A percentile compares a stretch with the other conserved stretches of the same genome.
These are phyloP conservation scores for Termitomyces sp. DNA, from an alignment of 1,284 basidiomycete genomes.

Conservation along the genomic window DNA sequence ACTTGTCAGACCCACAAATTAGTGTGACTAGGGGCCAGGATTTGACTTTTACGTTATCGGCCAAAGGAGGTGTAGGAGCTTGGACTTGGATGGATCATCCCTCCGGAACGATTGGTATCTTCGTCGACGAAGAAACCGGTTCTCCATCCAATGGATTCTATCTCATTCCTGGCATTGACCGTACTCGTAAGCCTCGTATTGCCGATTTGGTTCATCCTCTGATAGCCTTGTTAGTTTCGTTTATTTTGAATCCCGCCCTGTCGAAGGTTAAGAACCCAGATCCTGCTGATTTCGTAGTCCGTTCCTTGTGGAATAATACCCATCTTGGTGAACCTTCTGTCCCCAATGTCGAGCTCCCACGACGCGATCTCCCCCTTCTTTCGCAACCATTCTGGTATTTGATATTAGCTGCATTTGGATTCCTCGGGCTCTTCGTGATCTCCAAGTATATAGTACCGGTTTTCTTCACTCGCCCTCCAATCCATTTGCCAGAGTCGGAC, in stretches of 20 bases:
- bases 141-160: slow-evolving; percentile 48
- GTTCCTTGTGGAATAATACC: slow-evolving; percentile 56
- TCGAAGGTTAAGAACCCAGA: slow-evolving; percentile 33
- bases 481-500: background rate
- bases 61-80: slow-evolving; percentile 46
- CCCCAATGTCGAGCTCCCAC: background rate
- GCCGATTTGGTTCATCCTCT: background rate
- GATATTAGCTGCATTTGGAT: background rate
- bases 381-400: background rate
- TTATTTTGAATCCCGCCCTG: slow-evolving; percentile 34
- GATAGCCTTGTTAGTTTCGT: slow-evolving; percentile 33
- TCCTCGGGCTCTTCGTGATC: background rate
- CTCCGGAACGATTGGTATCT: slow-evolving; percentile 46
- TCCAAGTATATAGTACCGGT: background rate
- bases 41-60: slow-evolving; percentile 48
- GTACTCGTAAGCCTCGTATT: slow-evolving; percentile 33
- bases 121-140: slow-evolving; percentile 39
- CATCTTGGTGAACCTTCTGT: slow-evolving; percentile 20
- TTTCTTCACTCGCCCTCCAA: background rate
- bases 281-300: slow-evolving; percentile 44
- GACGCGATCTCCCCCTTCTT: background rate
- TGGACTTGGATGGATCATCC: slow-evolving; percentile 62
- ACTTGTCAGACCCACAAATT: slow-evolving; percentile 45
- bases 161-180: slow-evolving; percentile 45
- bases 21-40: slow-evolving; percentile 26